These are phyloP conservation scores for Patellifolia procumbens DNA, from an alignment of 179 eudicot genomes.

Conservation along the genomic window DNA sequence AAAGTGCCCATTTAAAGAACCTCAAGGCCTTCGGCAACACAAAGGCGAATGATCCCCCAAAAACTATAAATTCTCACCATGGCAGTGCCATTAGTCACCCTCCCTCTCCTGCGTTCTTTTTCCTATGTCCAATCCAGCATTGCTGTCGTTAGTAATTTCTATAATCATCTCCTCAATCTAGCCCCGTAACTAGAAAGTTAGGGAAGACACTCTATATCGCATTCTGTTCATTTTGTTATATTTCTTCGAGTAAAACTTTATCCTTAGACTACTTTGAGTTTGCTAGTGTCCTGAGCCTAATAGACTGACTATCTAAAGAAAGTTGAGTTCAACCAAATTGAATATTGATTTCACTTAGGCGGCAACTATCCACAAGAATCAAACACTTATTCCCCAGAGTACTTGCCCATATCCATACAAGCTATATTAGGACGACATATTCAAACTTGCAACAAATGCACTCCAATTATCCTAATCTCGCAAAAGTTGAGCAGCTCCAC, in stretches of 20 bases:
- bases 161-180: background rate
- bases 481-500: background rate
- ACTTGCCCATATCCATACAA: too few relatives aligned
- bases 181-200: background rate
- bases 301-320: background rate
- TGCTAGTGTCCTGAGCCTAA: background rate
- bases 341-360: background rate
- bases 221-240: background rate
- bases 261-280: background rate
- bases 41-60: background rate
- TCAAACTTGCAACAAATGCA: slow-evolving; percentile 8
- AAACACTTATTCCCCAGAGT: background rate
- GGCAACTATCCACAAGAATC: background rate
- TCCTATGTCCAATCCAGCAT: background rate
- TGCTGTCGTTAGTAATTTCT: background rate
- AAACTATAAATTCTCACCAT: background rate
- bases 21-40: background rate
- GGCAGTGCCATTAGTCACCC: background rate
- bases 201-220: background rate
- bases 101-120: background rate
- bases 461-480: background rate
- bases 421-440: too few relatives aligned
- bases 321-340: background rate
- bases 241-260: background rate
- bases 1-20: background rate